These are phyloP conservation scores for Trebouxia sp. DNA, from an alignment of 139 green algal species.

Conservation along the genomic window DNA sequence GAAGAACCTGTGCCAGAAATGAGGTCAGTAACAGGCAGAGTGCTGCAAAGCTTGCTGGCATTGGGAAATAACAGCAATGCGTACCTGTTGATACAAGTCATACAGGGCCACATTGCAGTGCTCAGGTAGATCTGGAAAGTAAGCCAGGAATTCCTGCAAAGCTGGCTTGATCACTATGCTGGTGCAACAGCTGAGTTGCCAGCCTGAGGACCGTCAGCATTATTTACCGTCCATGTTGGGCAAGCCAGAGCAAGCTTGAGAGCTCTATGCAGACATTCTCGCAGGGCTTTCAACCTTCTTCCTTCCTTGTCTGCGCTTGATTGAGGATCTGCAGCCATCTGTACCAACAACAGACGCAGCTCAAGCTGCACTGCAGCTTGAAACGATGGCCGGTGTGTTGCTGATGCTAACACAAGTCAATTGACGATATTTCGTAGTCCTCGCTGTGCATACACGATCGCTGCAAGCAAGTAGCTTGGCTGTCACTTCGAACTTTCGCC, in stretches of 20 bases:
- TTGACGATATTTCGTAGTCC: too few relatives aligned
- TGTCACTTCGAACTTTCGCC: too few relatives aligned
- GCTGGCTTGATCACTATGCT: not conserved
- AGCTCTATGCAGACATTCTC: slow-evolving; percentile 39
- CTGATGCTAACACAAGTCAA: too few relatives aligned
- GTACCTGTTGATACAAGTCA: slow-evolving; percentile 34
- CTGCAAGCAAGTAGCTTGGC: too few relatives aligned
- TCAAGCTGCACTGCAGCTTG: too few relatives aligned
- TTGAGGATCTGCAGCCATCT: not conserved
- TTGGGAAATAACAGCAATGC: not conserved
- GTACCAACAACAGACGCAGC: too few relatives aligned
- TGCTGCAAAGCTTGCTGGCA: too few relatives aligned
- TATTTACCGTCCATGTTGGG: not conserved
- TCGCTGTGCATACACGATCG: too few relatives aligned
- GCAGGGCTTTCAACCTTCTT: slow-evolving; percentile 33
- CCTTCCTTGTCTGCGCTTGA: not conserved
- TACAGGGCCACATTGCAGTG: slow-evolving; percentile 2
- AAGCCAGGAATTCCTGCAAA: slow-evolving; percentile 18
- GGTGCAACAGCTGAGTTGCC: too few relatives aligned
- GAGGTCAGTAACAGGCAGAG: not conserved
- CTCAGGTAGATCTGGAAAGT: slow-evolving; percentile 20
- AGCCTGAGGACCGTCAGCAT: not conserved
- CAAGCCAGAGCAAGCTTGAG: slow-evolving; percentile 38
- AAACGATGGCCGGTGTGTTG: too few relatives aligned
- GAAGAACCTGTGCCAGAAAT: slow-evolving; percentile 24